Percentiles rank a stretch among this genome's conserved stretches.
These are phyloP conservation scores for Lycium barbarum DNA, from an alignment of 257 asterid genomes.

Conservation along the genomic window DNA sequence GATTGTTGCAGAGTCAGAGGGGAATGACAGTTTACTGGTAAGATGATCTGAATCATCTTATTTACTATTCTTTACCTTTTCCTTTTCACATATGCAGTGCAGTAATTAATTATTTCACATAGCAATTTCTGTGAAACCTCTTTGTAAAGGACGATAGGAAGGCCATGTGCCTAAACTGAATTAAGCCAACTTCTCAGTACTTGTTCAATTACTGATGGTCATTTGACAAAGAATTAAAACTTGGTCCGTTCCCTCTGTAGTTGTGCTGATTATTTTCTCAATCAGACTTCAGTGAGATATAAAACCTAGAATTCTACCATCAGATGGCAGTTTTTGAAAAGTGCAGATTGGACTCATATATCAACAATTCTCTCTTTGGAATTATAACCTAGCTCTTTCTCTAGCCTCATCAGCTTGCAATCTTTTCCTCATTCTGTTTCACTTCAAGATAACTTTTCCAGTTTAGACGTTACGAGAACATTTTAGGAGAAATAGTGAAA, in stretches of 20 bases:
- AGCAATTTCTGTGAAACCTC: background rate
- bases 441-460: conserved; percentile 21
- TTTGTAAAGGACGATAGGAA: conserved; percentile 8
- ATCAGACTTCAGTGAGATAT: background rate
- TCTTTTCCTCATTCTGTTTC: conserved; percentile 4
- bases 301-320: background rate
- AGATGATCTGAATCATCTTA: conserved; percentile 32
- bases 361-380: background rate
- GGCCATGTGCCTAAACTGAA: background rate
- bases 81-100: background rate
- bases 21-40: conserved; percentile 69
- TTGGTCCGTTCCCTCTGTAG: background rate
- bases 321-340: background rate
- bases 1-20: conserved; percentile 70
- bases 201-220: background rate
- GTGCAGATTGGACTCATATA: background rate
- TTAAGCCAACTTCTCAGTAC: background rate
- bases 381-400: conserved; percentile 13
- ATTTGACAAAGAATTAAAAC: background rate
- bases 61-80: background rate
- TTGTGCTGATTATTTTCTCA: background rate
- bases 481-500: background rate
- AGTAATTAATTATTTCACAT: conserved; percentile 1
- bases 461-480: background rate
- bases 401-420: background rate